Evolutionary conservation across 2,329 filamentous ascomycete genomes (phyloP), one percentile per base, ranked within the genome.

Genomic region (Claviceps paspali): DNA sequence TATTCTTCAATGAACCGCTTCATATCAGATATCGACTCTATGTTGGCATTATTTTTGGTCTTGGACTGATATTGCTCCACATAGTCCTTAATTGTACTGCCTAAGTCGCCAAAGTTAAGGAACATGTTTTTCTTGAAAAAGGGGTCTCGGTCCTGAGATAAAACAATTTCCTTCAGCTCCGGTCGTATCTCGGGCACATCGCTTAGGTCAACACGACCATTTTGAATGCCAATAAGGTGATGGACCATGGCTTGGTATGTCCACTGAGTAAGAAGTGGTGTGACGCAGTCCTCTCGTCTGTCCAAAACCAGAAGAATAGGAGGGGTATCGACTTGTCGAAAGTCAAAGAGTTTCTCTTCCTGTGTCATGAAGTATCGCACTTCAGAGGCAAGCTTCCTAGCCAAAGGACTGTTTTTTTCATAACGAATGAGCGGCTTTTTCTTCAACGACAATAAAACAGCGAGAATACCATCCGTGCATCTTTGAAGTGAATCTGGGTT

Each of bases 221-320:
- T 96, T 41, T 82, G 75, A 46, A 98, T 94, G 5, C 91, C 91
- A 10, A 98, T 67, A 2, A 96, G 64, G 52, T 98, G 91, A 54
- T 98, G 91, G 1, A 98, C 91, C 87, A 98, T 98, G n/a, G 91
- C 91, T 60, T 98, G 91, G 52, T 98, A 98, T 19, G 91, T 98
- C 91, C 91, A 98, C 55, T 98, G 91, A 3, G 86, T 94, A 34
- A 98, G 69, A 9, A 98, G 64, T 0, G 91, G 91, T 3, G 91
- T 98, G 35, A 96, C 82, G 0, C 91, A 88, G 51, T 98, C 91
- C 53, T 95, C 87, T 55, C 91, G 75, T 29, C 91, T 76, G 59
- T 98, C 91, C 22, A 98, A 62, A 38, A 98, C 75, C 24, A 98
- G 68, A 11, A 98, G 67, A 48, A 98, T 87, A 0, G 92, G 91